Evolutionary conservation across 116 monocot genomes (phyloP).

Genomic region (Iris pallida): DNA sequence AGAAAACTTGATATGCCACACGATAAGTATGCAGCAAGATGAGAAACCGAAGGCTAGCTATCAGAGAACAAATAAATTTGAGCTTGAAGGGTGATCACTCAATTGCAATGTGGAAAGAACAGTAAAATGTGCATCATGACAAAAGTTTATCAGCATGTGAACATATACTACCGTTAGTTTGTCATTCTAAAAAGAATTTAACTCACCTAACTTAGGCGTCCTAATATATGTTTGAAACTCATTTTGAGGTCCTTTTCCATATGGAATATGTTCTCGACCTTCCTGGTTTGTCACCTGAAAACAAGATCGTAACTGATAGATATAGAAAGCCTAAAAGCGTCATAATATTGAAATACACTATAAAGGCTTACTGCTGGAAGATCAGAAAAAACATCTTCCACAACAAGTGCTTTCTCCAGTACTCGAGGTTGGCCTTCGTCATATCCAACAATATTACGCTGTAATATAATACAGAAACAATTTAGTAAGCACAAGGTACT

Average conservation of each 20-base stretch:
- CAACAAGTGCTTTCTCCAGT: conserved; percentile 64
- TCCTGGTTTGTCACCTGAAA: conserved; percentile 53
- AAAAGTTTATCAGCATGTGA: too few relatives aligned
- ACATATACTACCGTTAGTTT: too few relatives aligned
- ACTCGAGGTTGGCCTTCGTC: conserved; percentile 44
- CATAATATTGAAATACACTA: background rate
- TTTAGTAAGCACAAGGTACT: too few relatives aligned
- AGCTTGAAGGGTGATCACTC: too few relatives aligned
- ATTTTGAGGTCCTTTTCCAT: conserved; percentile 61
- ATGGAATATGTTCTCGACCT: conserved; percentile 54
- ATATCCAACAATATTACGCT: conserved; percentile 84
- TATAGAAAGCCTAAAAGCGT: background rate
- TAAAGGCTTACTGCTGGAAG: conserved; percentile 60
- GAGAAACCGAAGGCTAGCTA: too few relatives aligned
- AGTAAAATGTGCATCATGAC: too few relatives aligned
- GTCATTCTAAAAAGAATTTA: background rate
- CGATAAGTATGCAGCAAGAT: too few relatives aligned
- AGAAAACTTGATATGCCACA: too few relatives aligned
- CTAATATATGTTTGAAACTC: conserved; percentile 76
- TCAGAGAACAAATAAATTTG: too few relatives aligned
- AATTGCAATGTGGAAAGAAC: too few relatives aligned
- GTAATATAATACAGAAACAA: conserved; percentile 1
- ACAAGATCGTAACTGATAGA: background rate
- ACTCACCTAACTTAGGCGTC: conserved; percentile 37
- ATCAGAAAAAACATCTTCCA: conserved; percentile 76